Conservation (phyloP, 192 early-diverging fungal species). For the Chytriomyces confervae region DNA sequence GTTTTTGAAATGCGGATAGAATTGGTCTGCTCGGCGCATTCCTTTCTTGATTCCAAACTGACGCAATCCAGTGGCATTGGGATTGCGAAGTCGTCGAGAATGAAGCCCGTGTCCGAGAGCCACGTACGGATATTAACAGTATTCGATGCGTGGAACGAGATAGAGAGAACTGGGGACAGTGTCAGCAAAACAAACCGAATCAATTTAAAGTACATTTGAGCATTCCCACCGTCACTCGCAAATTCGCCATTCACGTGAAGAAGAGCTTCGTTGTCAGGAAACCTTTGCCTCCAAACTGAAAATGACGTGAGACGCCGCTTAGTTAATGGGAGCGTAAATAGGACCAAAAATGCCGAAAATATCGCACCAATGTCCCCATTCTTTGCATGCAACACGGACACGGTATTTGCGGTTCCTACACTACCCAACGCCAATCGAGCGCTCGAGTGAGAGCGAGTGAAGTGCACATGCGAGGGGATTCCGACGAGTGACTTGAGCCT, state of each 20-base stretch:
- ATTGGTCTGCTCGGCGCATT: background rate
- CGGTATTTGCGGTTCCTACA: slow-evolving; percentile 64
- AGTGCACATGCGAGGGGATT: slow-evolving; percentile 27
- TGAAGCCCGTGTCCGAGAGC: slow-evolving; percentile 50
- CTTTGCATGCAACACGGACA: slow-evolving; percentile 71
- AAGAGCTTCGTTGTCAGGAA: slow-evolving; percentile 65
- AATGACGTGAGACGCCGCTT: background rate
- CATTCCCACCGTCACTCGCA: background rate
- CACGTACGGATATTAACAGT: slow-evolving; percentile 53
- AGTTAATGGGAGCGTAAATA: background rate
- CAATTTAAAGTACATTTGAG: background rate
- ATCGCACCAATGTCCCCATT: slow-evolving; percentile 71
- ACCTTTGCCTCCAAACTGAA: slow-evolving; percentile 79
- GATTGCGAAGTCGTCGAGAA: slow-evolving; percentile 52
- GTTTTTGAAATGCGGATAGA: background rate
- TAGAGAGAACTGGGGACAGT: background rate
- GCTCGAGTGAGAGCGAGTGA: slow-evolving; percentile 15
- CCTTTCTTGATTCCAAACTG: slow-evolving; percentile 5
- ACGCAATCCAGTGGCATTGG: background rate
- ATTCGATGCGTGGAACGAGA: slow-evolving; percentile 33
- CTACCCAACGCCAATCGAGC: slow-evolving; percentile 61
- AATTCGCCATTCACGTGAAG: slow-evolving; percentile 38
- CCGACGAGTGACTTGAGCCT: slow-evolving; percentile 35
- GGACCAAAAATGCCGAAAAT: background rate
- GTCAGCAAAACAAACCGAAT: too few relatives aligned